These are phyloP conservation scores for Parascedosporium putredinis DNA, from an alignment of 2,329 filamentous ascomycete species.

Conservation along the genomic window DNA sequence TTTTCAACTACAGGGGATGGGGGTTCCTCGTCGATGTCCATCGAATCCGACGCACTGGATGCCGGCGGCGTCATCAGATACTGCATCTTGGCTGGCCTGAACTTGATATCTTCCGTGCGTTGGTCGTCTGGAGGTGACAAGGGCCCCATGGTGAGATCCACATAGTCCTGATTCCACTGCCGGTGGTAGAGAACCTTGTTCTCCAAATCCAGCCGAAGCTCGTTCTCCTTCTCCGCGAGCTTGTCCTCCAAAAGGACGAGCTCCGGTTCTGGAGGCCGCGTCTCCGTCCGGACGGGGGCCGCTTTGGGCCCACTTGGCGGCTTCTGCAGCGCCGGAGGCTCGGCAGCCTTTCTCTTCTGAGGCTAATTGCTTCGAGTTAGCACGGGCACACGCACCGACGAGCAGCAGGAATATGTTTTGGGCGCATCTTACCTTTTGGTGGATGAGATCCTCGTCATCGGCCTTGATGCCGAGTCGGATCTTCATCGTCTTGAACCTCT, in stretches of 20 bases:
- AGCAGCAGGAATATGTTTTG: slow-evolving; percentile 3
- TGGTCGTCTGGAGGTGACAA: slow-evolving; percentile 64
- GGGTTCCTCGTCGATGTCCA: slow-evolving; percentile 43
- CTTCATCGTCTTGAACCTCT: slow-evolving; percentile 78
- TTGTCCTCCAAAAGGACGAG: slow-evolving; percentile 67
- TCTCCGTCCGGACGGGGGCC: slow-evolving; percentile 58
- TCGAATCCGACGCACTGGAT: slow-evolving; percentile 41
- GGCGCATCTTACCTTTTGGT: slow-evolving; percentile 64
- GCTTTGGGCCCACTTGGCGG: slow-evolving; percentile 56
- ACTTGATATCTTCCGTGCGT: slow-evolving; percentile 53
- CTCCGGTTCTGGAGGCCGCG: slow-evolving; percentile 65
- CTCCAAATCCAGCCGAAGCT: slow-evolving; percentile 73
- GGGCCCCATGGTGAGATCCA: slow-evolving; percentile 78
- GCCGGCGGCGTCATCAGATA: slow-evolving; percentile 58
- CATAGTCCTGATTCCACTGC: slow-evolving; percentile 82
- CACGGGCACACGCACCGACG: slow-evolving; percentile 16
- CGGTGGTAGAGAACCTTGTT: slow-evolving; percentile 79
- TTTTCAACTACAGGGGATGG: slow-evolving; percentile 11
- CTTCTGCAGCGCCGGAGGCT: slow-evolving; percentile 50
- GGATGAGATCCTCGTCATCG: slow-evolving; percentile 89
- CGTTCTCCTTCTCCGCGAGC: slow-evolving; percentile 69
- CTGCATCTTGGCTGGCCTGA: slow-evolving; percentile 62
- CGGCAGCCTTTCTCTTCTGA: slow-evolving; percentile 58
- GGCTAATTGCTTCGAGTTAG: slow-evolving; percentile 41
- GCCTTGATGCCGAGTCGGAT: slow-evolving; percentile 78